These are phyloP conservation scores for Asterochloris sp. DNA, from an alignment of 139 green algal species.

Conservation along the genomic window DNA sequence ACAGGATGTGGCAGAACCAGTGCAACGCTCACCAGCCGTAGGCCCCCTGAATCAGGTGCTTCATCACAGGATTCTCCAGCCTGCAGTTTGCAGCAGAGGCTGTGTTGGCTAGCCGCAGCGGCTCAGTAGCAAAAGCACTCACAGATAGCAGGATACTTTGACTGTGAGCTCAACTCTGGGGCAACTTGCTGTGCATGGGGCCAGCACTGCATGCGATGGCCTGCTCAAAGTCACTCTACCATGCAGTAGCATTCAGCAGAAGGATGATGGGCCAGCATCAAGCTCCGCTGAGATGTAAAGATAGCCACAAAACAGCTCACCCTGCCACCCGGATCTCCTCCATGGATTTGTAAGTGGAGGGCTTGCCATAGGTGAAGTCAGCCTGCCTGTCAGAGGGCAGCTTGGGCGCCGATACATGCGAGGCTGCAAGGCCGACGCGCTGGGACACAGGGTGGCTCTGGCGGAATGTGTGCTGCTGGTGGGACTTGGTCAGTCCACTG, in stretches of 20 bases:
- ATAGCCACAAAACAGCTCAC: neutral
- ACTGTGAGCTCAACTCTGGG: neutral
- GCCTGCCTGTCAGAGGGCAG: constrained; percentile 14
- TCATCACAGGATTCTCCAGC: constrained; percentile 18
- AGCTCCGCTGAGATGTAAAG: neutral
- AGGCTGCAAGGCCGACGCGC: constrained; percentile 6
- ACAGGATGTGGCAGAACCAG: neutral
- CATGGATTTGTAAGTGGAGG: constrained; percentile 22
- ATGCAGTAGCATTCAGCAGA: neutral
- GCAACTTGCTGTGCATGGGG: neutral
- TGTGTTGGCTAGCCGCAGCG: neutral
- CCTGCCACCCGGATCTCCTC: constrained; percentile 18
- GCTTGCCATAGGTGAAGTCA: constrained; percentile 19
- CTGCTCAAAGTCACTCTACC: neutral
- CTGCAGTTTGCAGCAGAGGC: neutral
- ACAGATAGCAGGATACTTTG: neutral
- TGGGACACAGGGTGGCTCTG: neutral
- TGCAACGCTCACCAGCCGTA: constrained; percentile 7
- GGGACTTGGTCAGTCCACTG: constrained; percentile 13
- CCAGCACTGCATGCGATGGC: neutral
- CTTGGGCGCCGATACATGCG: neutral
- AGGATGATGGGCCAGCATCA: neutral
- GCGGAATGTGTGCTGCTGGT: constrained; percentile 18
- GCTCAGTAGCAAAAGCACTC: neutral
- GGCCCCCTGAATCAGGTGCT: constrained; percentile 22